Percentiles rank a stretch among this genome's conserved stretches.
Conservation (phyloP, 768 basidiomycete genomes). For the Tylopilus plumbeoviolaceoides region DNA sequence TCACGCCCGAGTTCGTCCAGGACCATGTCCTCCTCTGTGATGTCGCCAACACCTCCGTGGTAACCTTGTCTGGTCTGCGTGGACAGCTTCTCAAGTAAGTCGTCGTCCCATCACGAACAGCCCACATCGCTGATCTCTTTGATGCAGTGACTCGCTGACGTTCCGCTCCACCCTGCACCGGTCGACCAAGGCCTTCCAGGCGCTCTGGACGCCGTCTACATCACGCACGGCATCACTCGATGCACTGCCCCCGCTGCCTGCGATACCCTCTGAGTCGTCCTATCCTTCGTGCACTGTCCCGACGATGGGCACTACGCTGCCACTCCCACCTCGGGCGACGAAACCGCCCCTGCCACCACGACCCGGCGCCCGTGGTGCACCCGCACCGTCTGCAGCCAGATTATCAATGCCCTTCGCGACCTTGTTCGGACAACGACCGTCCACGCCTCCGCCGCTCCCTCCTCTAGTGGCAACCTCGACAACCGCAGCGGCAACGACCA, state of each 20-base stretch:
- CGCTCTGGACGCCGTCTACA: constrained; percentile 31
- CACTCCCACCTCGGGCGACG: constrained; percentile 34
- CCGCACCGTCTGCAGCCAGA: constrained; percentile 36
- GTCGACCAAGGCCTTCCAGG: constrained; percentile 39
- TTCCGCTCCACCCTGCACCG: constrained; percentile 43
- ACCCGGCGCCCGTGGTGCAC: constrained; percentile 15
- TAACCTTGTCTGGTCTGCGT: constrained; percentile 82
- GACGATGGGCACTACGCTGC: constrained; percentile 34
- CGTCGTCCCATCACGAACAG: constrained; percentile 25
- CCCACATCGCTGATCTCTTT: constrained; percentile 27
- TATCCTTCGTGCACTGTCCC: constrained; percentile 50
- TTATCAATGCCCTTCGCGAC: constrained; percentile 76
- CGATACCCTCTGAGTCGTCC: constrained; percentile 30
- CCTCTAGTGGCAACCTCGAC: constrained; percentile 11
- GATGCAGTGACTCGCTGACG: constrained; percentile 34
- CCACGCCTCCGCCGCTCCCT: constrained; percentile 26
- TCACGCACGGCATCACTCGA: constrained; percentile 36
- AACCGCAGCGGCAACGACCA: constrained; percentile 3
- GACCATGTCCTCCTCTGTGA: constrained; percentile 80
- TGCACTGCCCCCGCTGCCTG: constrained; percentile 54
- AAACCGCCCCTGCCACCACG: constrained; percentile 49
- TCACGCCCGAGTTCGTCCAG: constrained; percentile 72
- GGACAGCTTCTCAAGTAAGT: constrained; percentile 63
- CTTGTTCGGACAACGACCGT: constrained; percentile 54
- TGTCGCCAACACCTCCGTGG: constrained; percentile 45